Conservation (phyloP, 306 rosid species). For the Ormosia semicastrata region DNA sequence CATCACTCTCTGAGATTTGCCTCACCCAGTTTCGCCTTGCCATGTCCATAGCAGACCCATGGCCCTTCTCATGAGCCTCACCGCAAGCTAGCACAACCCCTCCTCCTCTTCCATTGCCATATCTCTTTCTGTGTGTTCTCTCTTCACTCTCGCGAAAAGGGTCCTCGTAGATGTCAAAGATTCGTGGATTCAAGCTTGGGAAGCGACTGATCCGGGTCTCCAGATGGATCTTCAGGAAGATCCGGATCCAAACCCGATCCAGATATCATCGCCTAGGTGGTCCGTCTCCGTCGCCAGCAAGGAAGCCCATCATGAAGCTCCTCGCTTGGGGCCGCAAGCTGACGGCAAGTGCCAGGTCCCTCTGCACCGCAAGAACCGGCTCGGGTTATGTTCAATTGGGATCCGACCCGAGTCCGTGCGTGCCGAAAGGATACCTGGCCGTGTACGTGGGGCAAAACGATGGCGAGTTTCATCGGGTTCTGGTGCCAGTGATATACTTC, state of each 20-base stretch:
- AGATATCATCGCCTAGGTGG: conserved; percentile 23
- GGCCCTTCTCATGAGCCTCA: conserved; percentile 66
- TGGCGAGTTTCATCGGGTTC: conserved; percentile 60
- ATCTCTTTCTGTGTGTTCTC: neutral
- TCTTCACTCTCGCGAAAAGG: neutral
- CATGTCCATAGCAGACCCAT: conserved; percentile 77
- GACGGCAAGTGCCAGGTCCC: conserved; percentile 42
- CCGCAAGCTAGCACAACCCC: neutral
- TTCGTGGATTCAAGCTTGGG: conserved; percentile 61
- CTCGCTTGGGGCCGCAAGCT: conserved; percentile 57
- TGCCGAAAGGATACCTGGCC: conserved; percentile 75
- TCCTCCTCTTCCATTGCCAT: neutral
- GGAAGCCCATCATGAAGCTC: conserved; percentile 36
- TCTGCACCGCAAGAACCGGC: conserved; percentile 32
- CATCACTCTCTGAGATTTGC: conserved; percentile 62
- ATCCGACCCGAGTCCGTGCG: conserved; percentile 23
- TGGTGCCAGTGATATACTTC: conserved; percentile 75
- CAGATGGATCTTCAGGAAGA: conserved; percentile 37
- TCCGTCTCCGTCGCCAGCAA: neutral
- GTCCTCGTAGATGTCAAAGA: conserved; percentile 37
- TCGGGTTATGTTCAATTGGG: conserved; percentile 42
- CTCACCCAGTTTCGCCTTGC: conserved; percentile 59
- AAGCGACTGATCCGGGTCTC: conserved; percentile 40
- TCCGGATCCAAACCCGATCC: conserved; percentile 18
- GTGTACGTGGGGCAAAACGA: conserved; percentile 73